phyloP scores from a whole-genome alignment of 73 alveolate species.

The Paramecium sexaurelia region DNA sequence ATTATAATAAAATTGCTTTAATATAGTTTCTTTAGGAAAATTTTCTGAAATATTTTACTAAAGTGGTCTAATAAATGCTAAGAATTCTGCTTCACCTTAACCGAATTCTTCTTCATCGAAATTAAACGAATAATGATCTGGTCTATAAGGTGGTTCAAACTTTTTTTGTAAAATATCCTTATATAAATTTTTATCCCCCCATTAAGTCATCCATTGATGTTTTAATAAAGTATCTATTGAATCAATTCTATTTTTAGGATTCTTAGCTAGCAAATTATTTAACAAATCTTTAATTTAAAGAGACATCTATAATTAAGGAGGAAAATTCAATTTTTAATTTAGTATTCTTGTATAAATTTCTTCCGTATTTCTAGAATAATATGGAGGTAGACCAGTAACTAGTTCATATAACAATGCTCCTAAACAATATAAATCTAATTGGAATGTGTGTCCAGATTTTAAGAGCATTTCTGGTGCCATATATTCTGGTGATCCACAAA shows the following conservation, averaged over 20 bases:
- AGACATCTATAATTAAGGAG: constrained; percentile 59
- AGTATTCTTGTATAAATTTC: constrained; percentile 64
- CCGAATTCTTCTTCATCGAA: constrained; percentile 65
- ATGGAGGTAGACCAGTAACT: constrained; percentile 75
- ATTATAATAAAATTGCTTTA: not conserved
- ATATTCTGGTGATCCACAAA: constrained; percentile 82
- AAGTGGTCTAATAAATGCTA: not conserved
- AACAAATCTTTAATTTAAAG: constrained; percentile 72
- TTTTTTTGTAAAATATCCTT: constrained; percentile 52
- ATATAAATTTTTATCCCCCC: constrained; percentile 59
- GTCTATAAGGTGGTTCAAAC: constrained; percentile 65
- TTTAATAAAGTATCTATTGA: constrained; percentile 62
- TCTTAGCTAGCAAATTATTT: constrained; percentile 78
- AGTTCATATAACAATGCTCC: constrained; percentile 75
- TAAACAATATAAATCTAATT: constrained; percentile 72
- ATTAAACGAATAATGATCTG: constrained; percentile 53
- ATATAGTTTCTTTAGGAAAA: constrained; percentile 19
- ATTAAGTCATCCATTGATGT: constrained; percentile 57
- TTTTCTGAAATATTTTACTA: constrained; percentile 23
- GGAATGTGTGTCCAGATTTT: constrained; percentile 71
- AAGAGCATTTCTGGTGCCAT: constrained; percentile 77
- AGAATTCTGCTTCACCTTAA: constrained; percentile 60
- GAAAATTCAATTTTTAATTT: constrained; percentile 59
- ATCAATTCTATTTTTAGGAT: constrained; percentile 85
- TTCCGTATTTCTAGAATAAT: constrained; percentile 58